These are phyloP conservation scores for Bathelium albidoporum DNA, from an alignment of 495 filamentous ascomycete genomes.

Conservation along the genomic window DNA sequence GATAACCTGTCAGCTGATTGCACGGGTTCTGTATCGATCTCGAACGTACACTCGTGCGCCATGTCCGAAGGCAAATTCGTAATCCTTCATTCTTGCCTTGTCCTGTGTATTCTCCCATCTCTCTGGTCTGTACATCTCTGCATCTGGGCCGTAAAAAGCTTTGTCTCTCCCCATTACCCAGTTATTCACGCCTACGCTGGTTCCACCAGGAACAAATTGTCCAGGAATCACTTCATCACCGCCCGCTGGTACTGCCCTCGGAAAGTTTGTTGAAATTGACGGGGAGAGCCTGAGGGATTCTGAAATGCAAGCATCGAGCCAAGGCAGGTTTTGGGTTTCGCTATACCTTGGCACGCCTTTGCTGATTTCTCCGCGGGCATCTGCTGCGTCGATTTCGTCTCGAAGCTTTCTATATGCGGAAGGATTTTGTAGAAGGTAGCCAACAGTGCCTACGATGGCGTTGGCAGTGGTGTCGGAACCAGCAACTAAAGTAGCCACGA, in stretches of 20 bases:
- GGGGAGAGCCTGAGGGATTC: conserved; percentile 24
- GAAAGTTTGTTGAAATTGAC: conserved; percentile 19
- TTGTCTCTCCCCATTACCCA: conserved; percentile 22
- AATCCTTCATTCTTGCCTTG: not conserved
- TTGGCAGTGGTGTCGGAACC: conserved; percentile 29
- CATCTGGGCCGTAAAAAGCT: conserved; percentile 20
- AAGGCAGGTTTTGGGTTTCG: conserved; percentile 22
- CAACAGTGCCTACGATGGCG: conserved; percentile 20
- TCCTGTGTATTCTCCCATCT: conserved; percentile 10
- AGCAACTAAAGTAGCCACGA: not conserved
- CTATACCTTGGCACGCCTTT: conserved; percentile 21
- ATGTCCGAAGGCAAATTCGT: not conserved
- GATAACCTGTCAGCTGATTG: conserved; percentile 1
- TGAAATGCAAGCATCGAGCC: conserved; percentile 26
- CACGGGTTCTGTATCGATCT: not conserved
- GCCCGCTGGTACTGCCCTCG: conserved; percentile 13
- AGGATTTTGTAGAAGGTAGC: conserved; percentile 22
- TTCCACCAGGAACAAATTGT: conserved; percentile 18
- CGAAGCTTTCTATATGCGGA: conserved; percentile 17
- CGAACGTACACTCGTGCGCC: not conserved
- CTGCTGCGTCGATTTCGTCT: conserved; percentile 16
- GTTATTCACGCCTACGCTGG: conserved; percentile 19
- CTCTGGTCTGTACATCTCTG: conserved; percentile 22
- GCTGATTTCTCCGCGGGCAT: conserved; percentile 11
- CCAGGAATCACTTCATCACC: conserved; percentile 10